Base-by-base conservation (phyloP, 352 stramenopile genomes). In the Globisporangium middletonii region DNA sequence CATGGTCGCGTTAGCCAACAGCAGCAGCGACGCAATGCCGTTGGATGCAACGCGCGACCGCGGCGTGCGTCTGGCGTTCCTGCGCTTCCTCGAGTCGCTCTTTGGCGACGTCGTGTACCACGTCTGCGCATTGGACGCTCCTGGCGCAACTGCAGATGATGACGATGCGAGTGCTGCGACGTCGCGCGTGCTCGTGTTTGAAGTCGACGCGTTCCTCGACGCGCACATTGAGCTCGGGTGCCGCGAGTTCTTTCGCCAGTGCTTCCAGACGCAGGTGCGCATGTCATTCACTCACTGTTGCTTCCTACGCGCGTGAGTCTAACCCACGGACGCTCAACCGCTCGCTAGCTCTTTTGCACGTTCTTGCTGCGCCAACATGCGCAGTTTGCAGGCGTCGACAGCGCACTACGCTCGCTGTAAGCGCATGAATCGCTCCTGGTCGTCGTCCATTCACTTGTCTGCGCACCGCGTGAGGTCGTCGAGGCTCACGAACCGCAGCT, bases 181-280 rank as follows among this genome's bases (percentile, higher is more conserved):
- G 18, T 8, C 33, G 15, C 41, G 41, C 16, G 41, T 45, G 41
- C 47, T 89, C 35, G 62, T 87, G 18, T 87, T 89, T 35, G 79
- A 89, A 30, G 69, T 72, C 9, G 79, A 89, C 48, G 71, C 73
- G 2, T 88, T 84, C 43, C 53, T 89, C 33, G 75, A 86, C 15
- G 73, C 73, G 37, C 73, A 83, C 52, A 83, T 75, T 6, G 82
- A 88, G 52, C 57, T 92, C 9, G 82, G 82, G 11, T 92, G 82
- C 30, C 79, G 82, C 43, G 82, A 92, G 38, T 84, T 92, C 59
- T 92, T 92, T 41, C 79, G 82, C 38, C 82, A 92, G 30, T 76
- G 72, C 33, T 92, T 92, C 47, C 73, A 86, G 48, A 84, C 82
- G 2, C 59, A 88, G 75, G 81, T 92, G 53, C 57, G 42, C 12